Percentiles rank a stretch among this genome's conserved stretches.
These are phyloP conservation scores for Aspergillus fructus DNA, from an alignment of 2,329 filamentous ascomycete genomes.

Conservation along the genomic window DNA sequence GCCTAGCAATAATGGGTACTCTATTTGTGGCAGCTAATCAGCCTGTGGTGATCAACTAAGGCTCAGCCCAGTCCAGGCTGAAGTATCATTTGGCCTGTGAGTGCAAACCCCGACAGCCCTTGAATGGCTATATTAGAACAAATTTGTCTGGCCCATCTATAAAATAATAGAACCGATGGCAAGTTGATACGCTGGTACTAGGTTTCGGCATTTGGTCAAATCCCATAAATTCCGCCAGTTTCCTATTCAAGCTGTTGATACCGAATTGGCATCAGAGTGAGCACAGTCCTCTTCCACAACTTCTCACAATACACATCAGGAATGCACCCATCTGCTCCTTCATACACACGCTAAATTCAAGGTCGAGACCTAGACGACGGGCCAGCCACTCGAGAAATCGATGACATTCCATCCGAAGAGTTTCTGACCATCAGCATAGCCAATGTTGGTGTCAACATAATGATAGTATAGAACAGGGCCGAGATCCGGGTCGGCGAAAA, in stretches of 20 bases:
- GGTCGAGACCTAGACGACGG: slow-evolving; percentile 30
- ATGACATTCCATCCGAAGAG: slow-evolving; percentile 50
- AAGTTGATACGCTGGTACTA: neutral
- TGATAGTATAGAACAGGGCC: slow-evolving; percentile 64
- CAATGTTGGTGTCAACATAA: slow-evolving; percentile 57
- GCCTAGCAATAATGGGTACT: neutral
- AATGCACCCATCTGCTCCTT: neutral
- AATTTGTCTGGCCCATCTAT: too few species aligned
- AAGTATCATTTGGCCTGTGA: neutral
- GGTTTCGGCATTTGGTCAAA: neutral
- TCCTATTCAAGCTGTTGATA: neutral
- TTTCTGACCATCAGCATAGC: slow-evolving; percentile 50
- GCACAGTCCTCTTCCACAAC: neutral
- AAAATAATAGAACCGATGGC: too few species aligned
- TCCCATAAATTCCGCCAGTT: neutral
- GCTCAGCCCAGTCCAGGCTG: neutral
- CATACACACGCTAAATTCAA: neutral
- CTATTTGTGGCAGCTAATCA: neutral
- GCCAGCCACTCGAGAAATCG: slow-evolving; percentile 48
- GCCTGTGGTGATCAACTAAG: neutral
- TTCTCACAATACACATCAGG: neutral
- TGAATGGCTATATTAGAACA: too few species aligned
- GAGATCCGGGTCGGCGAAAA: slow-evolving; percentile 32
- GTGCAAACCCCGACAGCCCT: too few species aligned
- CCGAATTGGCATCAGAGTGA: neutral